A percentile compares a stretch with the other conserved stretches of the same genome.
Conservation (phyloP, 2,329 filamentous ascomycete species). For the Helicocarpus griseus region DNA sequence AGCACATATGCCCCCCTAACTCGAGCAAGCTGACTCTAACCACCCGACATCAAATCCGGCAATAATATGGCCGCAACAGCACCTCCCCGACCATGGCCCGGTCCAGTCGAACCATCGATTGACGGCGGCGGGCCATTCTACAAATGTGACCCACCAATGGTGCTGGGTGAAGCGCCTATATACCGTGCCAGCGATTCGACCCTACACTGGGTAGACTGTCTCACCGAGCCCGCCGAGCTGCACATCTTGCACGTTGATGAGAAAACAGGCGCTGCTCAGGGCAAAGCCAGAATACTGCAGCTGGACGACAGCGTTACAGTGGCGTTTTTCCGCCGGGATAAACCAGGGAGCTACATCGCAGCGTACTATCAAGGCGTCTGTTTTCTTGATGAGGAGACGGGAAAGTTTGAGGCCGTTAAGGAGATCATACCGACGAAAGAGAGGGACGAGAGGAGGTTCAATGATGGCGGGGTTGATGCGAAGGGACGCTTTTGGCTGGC, state of each 20-base stretch:
- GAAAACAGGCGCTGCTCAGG: slow-evolving; percentile 19
- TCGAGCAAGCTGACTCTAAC: background rate
- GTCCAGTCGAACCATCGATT: slow-evolving; percentile 9
- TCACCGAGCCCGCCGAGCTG: slow-evolving; percentile 21
- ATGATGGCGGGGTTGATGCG: slow-evolving; percentile 76
- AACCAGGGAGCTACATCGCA: slow-evolving; percentile 29
- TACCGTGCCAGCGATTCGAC: slow-evolving; percentile 24
- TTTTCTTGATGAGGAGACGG: slow-evolving; percentile 28
- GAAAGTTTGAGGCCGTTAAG: slow-evolving; percentile 26
- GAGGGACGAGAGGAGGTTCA: slow-evolving; percentile 46
- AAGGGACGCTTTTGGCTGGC: slow-evolving; percentile 67
- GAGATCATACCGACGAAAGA: slow-evolving; percentile 27
- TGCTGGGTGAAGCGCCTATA: slow-evolving; percentile 24
- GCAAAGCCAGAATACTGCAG: slow-evolving; percentile 18
- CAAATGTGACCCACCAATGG: slow-evolving; percentile 16
- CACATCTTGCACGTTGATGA: slow-evolving; percentile 27
- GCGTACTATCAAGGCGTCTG: slow-evolving; percentile 32
- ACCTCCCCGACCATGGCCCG: slow-evolving; percentile 1
- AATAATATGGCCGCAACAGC: background rate
- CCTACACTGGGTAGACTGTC: slow-evolving; percentile 25
- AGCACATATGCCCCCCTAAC: too few species aligned
- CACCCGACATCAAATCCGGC: background rate
- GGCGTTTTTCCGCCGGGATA: slow-evolving; percentile 23
- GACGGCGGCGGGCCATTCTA: slow-evolving; percentile 13
- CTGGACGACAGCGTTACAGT: slow-evolving; percentile 29